Evolutionary conservation across 768 basidiomycete genomes (phyloP).

Genomic region (Boletus fagicola): DNA sequence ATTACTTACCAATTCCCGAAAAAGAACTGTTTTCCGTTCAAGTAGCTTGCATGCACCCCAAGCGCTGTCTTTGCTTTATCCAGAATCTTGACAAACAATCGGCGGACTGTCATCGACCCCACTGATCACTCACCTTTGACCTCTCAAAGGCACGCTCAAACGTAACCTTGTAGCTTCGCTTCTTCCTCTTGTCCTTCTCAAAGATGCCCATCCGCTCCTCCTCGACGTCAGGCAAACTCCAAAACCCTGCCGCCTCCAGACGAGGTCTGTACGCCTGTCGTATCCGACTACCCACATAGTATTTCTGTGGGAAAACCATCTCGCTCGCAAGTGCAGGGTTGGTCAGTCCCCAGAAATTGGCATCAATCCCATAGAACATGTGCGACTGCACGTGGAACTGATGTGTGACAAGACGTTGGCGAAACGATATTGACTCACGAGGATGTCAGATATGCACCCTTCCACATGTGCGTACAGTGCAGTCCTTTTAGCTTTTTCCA

Average conservation of each 20-base stretch:
- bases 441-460: slow-evolving; percentile 63
- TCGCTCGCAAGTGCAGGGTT: slow-evolving; percentile 52
- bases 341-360: slow-evolving; percentile 62
- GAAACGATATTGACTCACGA: slow-evolving; percentile 46
- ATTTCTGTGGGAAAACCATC: slow-evolving; percentile 67
- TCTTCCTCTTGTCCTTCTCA: slow-evolving; percentile 31
- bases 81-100: slow-evolving; percentile 44
- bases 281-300: slow-evolving; percentile 67
- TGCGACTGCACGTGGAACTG: slow-evolving; percentile 47
- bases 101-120: not conserved
- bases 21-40: slow-evolving; percentile 51
- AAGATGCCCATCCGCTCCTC: slow-evolving; percentile 42
- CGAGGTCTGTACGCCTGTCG: slow-evolving; percentile 54
- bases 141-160: slow-evolving; percentile 59
- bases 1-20: slow-evolving; percentile 47
- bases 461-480: slow-evolving; percentile 71
- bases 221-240: slow-evolving; percentile 44
- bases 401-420: slow-evolving; percentile 1
- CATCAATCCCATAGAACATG: slow-evolving; percentile 56
- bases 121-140: slow-evolving; percentile 46
- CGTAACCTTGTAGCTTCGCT: slow-evolving; percentile 35
- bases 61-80: slow-evolving; percentile 58
- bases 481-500: slow-evolving; percentile 50
- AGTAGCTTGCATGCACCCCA: slow-evolving; percentile 50
- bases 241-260: slow-evolving; percentile 62